phyloP scores from a whole-genome alignment of 306 rosid genomes.

The Astragalus membranaceus region DNA sequence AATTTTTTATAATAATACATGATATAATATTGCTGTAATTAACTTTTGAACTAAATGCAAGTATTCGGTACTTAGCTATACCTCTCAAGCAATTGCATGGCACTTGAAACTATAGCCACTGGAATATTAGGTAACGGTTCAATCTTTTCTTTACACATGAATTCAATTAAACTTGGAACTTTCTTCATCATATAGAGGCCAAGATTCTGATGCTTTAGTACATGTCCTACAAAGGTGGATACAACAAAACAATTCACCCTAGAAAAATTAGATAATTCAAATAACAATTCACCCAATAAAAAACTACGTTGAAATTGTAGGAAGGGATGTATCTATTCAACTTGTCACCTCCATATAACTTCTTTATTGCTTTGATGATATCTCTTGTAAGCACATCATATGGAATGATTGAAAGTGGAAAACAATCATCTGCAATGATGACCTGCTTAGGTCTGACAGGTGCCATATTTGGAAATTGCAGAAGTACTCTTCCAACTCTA shows the following conservation, averaged over 20 bases:
- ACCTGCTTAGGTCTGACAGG: background rate
- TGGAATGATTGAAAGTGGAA: slow-evolving; percentile 12
- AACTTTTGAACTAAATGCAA: no score
- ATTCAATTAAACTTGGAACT: slow-evolving; percentile 59
- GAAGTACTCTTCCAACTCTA: background rate
- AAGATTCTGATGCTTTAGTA: slow-evolving; percentile 43
- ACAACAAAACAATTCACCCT: no score
- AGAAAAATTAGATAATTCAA: no score
- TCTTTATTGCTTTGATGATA: slow-evolving; percentile 37
- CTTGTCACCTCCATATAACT: slow-evolving; percentile 41
- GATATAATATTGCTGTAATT: no score
- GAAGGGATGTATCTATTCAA: no score
- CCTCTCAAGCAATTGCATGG: slow-evolving; percentile 57
- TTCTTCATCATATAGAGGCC: slow-evolving; percentile 45
- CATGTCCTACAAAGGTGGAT: slow-evolving; percentile 32
- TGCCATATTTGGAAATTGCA: background rate
- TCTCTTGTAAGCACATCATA: slow-evolving; percentile 22
- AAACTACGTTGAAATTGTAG: no score
- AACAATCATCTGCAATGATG: background rate
- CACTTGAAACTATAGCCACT: slow-evolving; percentile 56
- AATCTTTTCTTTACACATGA: slow-evolving; percentile 26
- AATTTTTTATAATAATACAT: no score
- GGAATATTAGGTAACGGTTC: slow-evolving; percentile 42
- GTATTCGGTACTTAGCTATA: background rate
- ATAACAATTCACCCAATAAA: no score